Conservation (phyloP, 768 basidiomycete species). For the Leccinum truebloodii region DNA sequence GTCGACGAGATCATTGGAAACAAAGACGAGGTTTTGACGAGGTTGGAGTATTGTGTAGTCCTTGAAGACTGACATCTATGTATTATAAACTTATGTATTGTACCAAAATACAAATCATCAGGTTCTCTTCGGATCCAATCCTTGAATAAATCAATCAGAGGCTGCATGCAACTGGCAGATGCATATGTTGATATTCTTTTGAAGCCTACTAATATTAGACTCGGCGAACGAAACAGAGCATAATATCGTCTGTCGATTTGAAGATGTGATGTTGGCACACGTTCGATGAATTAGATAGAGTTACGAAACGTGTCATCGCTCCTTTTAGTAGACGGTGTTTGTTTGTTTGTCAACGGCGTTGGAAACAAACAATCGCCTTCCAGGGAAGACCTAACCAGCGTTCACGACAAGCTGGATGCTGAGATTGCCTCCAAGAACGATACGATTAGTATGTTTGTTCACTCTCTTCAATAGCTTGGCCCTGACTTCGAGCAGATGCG, state of each 20-base stretch:
- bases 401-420: constrained; percentile 57
- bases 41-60: constrained; percentile 18
- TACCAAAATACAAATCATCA: too few relatives aligned
- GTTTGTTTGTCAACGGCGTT: constrained; percentile 9
- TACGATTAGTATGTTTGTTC: constrained; percentile 47
- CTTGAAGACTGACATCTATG: neutral
- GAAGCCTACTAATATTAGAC: too few relatives aligned
- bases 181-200: neutral
- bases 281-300: too few relatives aligned
- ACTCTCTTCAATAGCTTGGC: neutral
- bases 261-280: too few relatives aligned
- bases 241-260: too few relatives aligned
- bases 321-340: neutral
- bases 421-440: constrained; percentile 57
- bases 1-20: constrained; percentile 63
- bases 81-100: neutral
- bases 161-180: too few relatives aligned
- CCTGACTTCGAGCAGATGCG: constrained; percentile 41
- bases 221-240: too few relatives aligned
- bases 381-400: constrained; percentile 34
- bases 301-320: too few relatives aligned
- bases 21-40: constrained; percentile 31
- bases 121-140: too few relatives aligned
- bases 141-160: too few relatives aligned
- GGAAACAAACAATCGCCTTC: constrained; percentile 20